phyloP scores from a whole-genome alignment of 768 basidiomycete species.

The Hydnum rufescens region DNA sequence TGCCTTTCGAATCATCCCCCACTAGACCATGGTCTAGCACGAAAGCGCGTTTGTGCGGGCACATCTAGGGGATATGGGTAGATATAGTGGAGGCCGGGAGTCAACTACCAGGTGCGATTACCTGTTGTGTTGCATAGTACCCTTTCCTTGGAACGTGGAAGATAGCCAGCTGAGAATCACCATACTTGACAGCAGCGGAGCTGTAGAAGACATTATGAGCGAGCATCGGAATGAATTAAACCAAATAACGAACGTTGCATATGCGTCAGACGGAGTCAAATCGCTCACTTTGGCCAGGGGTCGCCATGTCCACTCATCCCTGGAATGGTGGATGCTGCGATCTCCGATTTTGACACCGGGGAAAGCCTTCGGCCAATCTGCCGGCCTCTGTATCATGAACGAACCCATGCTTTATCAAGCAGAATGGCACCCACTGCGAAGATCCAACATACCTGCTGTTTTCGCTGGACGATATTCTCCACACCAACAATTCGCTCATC shows the following conservation, averaged over 20 bases:
- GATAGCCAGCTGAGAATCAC: conserved; percentile 46
- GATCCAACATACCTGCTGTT: background rate
- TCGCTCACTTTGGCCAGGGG: conserved; percentile 29
- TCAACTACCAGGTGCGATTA: conserved; percentile 15
- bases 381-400: conserved; percentile 41
- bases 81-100: background rate
- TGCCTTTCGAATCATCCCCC: conserved; percentile 38
- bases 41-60: conserved; percentile 37
- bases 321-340: conserved; percentile 25
- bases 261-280: conserved; percentile 26
- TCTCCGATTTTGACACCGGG: conserved; percentile 27
- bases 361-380: conserved; percentile 44
- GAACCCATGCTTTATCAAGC: conserved; percentile 29
- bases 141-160: conserved; percentile 40
- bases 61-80: conserved; percentile 18
- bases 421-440: conserved; percentile 2
- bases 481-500: background rate
- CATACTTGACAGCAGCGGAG: conserved; percentile 36
- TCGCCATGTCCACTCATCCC: conserved; percentile 37
- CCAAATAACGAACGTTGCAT: conserved; percentile 24
- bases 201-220: conserved; percentile 12
- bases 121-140: conserved; percentile 50
- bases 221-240: conserved; percentile 1
- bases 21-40: conserved; percentile 47
- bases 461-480: background rate